Conservation (phyloP, 805 yeast genomes). For the Ogataea ramenticola region DNA sequence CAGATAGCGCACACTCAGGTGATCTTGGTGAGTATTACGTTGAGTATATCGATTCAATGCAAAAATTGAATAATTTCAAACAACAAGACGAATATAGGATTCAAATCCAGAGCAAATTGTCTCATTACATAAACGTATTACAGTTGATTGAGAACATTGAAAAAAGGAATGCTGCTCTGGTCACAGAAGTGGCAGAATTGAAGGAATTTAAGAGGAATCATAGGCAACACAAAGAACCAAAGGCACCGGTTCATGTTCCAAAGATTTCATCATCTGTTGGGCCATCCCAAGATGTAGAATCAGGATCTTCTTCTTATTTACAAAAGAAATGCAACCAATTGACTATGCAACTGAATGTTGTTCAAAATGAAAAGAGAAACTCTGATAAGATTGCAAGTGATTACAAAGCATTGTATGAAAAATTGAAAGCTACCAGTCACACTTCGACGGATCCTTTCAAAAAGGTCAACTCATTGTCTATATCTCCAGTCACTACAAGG, state of each 20-base stretch:
- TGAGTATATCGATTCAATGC: neutral
- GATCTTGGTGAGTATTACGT: neutral
- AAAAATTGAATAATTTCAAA: neutral
- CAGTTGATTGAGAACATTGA: neutral
- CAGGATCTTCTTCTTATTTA: neutral
- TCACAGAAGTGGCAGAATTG: neutral
- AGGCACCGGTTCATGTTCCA: too few species aligned
- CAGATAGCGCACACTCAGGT: neutral
- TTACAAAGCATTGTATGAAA: conserved; percentile 4
- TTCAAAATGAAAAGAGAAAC: conserved; percentile 7
- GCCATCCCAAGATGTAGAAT: too few species aligned
- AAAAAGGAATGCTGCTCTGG: neutral
- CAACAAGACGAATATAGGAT: neutral
- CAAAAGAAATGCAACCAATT: conserved; percentile 11
- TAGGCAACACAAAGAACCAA: too few species aligned
- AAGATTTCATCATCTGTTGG: too few species aligned
- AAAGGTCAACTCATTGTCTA: conserved; percentile 7
- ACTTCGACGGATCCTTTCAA: neutral
- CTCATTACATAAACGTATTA: neutral
- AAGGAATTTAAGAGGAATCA: neutral
- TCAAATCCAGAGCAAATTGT: neutral
- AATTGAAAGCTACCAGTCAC: neutral
- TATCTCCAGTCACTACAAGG: conserved; percentile 15
- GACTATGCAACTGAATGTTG: conserved; percentile 7
- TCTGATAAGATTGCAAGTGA: conserved; percentile 8